A percentile compares a stretch with the other conserved stretches of the same genome.
Conservation (phyloP, 805 yeast species). For the Torulaspora gathmanii region DNA sequence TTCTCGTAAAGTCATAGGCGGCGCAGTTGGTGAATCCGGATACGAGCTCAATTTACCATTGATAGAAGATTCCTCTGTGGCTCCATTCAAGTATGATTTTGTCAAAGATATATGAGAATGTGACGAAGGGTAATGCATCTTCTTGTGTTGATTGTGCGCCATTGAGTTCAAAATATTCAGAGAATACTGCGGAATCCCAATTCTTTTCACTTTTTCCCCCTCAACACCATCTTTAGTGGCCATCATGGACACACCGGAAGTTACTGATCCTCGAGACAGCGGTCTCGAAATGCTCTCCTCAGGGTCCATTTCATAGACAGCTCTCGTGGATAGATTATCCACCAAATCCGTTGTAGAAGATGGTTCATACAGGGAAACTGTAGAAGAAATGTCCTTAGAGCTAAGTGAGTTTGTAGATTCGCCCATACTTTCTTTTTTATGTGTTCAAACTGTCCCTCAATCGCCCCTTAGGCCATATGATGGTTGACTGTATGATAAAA, state of each 20-base stretch:
- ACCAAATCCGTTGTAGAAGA: constrained; percentile 12
- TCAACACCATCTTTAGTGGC: constrained; percentile 74
- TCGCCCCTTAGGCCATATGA: too few relatives aligned
- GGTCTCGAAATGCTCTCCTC: constrained; percentile 47
- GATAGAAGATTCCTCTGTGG: constrained; percentile 7
- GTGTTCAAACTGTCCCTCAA: too few relatives aligned
- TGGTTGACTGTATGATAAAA: neutral
- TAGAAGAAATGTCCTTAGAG: constrained; percentile 24
- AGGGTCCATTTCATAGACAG: constrained; percentile 23
- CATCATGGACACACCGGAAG: constrained; percentile 65
- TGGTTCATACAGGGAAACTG: constrained; percentile 20
- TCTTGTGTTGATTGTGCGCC: constrained; percentile 23
- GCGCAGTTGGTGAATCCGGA: constrained; percentile 31
- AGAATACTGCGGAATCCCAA: constrained; percentile 40
- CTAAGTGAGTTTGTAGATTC: constrained; percentile 23
- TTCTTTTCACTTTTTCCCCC: constrained; percentile 51
- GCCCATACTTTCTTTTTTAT: constrained; percentile 11
- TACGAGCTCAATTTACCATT: constrained; percentile 6
- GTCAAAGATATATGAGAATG: constrained; percentile 8
- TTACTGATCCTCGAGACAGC: constrained; percentile 54
- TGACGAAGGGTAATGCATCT: constrained; percentile 6
- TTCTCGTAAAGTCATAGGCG: constrained; percentile 44
- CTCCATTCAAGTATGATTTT: constrained; percentile 2
- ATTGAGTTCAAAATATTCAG: constrained; percentile 37
- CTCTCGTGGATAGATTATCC: constrained; percentile 22